phyloP scores from a whole-genome alignment of 2,329 filamentous ascomycete species.

The Didymella pinodella region DNA sequence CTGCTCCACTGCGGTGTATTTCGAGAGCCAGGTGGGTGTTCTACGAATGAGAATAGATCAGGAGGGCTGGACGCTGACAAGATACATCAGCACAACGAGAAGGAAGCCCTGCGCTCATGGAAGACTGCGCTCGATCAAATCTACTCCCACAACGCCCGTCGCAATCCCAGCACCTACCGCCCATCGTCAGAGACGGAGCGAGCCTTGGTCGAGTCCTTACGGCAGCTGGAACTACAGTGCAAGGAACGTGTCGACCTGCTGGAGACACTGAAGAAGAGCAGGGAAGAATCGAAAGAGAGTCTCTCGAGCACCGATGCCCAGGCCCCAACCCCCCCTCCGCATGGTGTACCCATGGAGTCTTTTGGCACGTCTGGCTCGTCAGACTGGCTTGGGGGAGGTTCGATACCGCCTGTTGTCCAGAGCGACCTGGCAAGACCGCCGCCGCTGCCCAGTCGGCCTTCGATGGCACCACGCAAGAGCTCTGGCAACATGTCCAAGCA shows the following conservation, averaged over 20 bases:
- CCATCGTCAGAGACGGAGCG: slow-evolving; percentile 84
- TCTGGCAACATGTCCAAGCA: slow-evolving; percentile 38
- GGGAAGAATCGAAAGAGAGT: slow-evolving; percentile 60
- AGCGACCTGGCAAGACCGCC: slow-evolving; percentile 77
- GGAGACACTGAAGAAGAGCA: slow-evolving; percentile 76
- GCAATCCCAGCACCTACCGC: slow-evolving; percentile 71
- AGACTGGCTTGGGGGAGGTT: slow-evolving; percentile 79
- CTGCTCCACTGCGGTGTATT: slow-evolving; percentile 95
- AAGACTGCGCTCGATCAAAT: slow-evolving; percentile 87
- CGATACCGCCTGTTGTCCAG: slow-evolving; percentile 81
- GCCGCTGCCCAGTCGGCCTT: slow-evolving; percentile 67
- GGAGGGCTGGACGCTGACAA: slow-evolving; percentile 11
- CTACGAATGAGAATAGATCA: slow-evolving; percentile 1
- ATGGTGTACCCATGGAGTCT: slow-evolving; percentile 23
- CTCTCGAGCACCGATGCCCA: slow-evolving; percentile 30
- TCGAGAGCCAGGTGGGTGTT: slow-evolving; percentile 80
- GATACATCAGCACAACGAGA: slow-evolving; percentile 78
- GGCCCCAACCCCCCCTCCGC: slow-evolving; percentile 37
- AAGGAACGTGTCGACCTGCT: slow-evolving; percentile 91
- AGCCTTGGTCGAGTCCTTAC: slow-evolving; percentile 80
- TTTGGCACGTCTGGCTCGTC: slow-evolving; percentile 27
- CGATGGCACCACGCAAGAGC: slow-evolving; percentile 58
- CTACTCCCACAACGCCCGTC: slow-evolving; percentile 82
- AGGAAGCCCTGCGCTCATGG: slow-evolving; percentile 91
- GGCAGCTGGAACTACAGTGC: slow-evolving; percentile 86